phyloP scores from a whole-genome alignment of 306 rosid species.

The Ochetophila trinervis region DNA sequence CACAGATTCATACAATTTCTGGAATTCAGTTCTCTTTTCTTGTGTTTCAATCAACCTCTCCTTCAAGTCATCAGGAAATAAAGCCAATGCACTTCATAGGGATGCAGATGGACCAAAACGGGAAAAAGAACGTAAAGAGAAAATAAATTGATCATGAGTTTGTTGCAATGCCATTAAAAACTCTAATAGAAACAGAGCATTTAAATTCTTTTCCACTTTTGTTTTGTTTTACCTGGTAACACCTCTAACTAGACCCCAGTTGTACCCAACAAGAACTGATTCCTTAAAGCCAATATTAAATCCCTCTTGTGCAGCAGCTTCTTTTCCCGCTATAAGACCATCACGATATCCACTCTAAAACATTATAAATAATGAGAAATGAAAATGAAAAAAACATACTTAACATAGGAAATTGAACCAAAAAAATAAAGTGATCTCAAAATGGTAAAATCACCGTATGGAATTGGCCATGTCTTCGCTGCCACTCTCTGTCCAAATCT shows the following conservation, averaged over 20 bases:
- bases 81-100: constrained; percentile 58
- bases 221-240: constrained; percentile 54
- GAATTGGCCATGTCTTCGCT: constrained; percentile 60
- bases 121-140: constrained; percentile 15
- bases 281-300: constrained; percentile 75
- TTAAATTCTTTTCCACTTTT: neutral
- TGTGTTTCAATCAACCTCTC: constrained; percentile 48
- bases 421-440: neutral
- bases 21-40: constrained; percentile 52
- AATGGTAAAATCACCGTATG: constrained; percentile 50
- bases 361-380: constrained; percentile 1
- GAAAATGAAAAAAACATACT: constrained; percentile 1
- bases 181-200: neutral
- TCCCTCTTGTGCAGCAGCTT: constrained; percentile 83
- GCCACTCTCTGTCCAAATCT: constrained; percentile 75
- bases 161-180: neutral
- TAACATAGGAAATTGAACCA: constrained; percentile 2
- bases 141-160: constrained; percentile 9
- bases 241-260: constrained; percentile 82
- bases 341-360: constrained; percentile 78
- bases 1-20: constrained; percentile 56
- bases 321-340: constrained; percentile 75
- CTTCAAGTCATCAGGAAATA: constrained; percentile 59
- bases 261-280: constrained; percentile 57
- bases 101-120: neutral